Percentiles rank a stretch among this genome's conserved stretches.
Conservation (phyloP, 1,284 basidiomycete genomes). For the Leccinum idahoense region DNA sequence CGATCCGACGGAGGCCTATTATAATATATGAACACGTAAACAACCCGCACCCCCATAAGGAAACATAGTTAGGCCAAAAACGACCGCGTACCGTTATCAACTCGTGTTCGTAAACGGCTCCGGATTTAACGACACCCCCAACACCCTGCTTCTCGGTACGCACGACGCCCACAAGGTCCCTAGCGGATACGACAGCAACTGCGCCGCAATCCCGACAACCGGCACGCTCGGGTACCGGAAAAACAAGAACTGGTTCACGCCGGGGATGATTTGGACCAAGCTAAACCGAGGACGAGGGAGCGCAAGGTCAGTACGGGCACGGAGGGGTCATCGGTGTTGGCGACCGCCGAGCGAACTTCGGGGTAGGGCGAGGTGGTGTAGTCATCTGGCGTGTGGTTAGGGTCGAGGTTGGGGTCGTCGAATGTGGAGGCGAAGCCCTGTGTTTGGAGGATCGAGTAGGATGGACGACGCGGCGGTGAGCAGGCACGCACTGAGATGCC, state of each 20-base stretch:
- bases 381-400: conserved; percentile 25
- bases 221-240: conserved; percentile 46
- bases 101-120: conserved; percentile 69
- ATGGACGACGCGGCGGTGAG: neutral
- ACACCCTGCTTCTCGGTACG: conserved; percentile 45
- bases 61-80: neutral
- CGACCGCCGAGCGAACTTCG: conserved; percentile 73
- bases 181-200: conserved; percentile 52
- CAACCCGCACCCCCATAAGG: neutral
- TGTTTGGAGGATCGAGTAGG: neutral
- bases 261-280: conserved; percentile 44
- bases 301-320: conserved; percentile 62
- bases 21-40: conserved; percentile 33
- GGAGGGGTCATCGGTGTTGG: conserved; percentile 63
- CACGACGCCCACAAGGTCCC: conserved; percentile 42
- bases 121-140: conserved; percentile 53
- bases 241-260: conserved; percentile 52
- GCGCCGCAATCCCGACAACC: conserved; percentile 44
- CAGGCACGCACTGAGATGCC: conserved; percentile 14
- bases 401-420: conserved; percentile 48
- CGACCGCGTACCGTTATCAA: conserved; percentile 39
- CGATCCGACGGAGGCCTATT: conserved; percentile 37
- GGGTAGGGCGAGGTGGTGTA: conserved; percentile 51
- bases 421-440: conserved; percentile 13
- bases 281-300: conserved; percentile 52